These are phyloP conservation scores for Linnemannia zychae DNA, from an alignment of 192 early-diverging fungal genomes.

Conservation along the genomic window DNA sequence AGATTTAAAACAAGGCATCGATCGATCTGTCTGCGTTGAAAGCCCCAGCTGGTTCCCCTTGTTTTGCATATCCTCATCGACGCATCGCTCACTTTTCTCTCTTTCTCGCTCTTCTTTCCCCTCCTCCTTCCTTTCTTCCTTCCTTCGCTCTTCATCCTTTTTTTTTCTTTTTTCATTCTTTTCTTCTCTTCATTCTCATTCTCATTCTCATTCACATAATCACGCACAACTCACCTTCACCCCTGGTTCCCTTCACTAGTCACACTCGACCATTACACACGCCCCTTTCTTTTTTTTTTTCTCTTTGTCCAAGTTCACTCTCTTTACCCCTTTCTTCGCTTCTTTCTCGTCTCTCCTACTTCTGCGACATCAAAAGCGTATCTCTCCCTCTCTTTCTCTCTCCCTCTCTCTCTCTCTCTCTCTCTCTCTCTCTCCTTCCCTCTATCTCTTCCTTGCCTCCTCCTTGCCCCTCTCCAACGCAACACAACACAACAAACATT, in stretches of 20 bases:
- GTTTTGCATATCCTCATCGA: too few species aligned
- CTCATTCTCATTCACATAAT: too few species aligned
- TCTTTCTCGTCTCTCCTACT: not conserved
- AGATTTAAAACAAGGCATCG: too few species aligned
- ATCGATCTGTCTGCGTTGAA: too few species aligned
- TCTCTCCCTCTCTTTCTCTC: not conserved
- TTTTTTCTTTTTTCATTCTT: not conserved
- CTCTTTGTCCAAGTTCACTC: too few species aligned
- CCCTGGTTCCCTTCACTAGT: too few species aligned
- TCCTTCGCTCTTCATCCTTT: not conserved
- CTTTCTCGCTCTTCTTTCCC: not conserved
- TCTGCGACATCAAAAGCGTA: not conserved
- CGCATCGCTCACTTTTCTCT: not conserved
- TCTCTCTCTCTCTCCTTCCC: not conserved
- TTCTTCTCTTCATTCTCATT: not conserved
- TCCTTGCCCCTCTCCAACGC: too few species aligned
- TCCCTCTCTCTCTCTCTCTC: not conserved
- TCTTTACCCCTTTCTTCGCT: not conserved
- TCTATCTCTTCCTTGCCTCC: not conserved
- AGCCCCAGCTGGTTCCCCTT: too few species aligned
- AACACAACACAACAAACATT: too few species aligned
- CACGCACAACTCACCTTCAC: too few species aligned
- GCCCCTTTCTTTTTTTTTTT: too few species aligned
- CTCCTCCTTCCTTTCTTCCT: not conserved
- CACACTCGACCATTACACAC: too few species aligned